These are phyloP conservation scores for Chrysosporium queenslandicum DNA, from an alignment of 2,329 filamentous ascomycete genomes.

Conservation along the genomic window DNA sequence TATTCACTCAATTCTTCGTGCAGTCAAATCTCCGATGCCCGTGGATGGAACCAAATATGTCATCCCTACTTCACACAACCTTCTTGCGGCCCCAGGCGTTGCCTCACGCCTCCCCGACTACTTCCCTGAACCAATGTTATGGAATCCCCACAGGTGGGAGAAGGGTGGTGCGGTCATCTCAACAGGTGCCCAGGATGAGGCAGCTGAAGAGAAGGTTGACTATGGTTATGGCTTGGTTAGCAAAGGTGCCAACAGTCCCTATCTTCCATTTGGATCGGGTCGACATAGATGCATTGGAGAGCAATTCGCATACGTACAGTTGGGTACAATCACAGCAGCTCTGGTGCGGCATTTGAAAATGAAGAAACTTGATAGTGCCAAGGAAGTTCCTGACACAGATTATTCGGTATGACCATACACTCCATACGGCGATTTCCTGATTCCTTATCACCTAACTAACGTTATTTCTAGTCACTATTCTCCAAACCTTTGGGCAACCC, in stretches of 20 bases:
- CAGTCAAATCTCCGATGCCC: constrained; percentile 78
- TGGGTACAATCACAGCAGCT: constrained; percentile 72
- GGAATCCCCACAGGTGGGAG: constrained; percentile 91
- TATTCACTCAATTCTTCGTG: constrained; percentile 90
- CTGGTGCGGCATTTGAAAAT: constrained; percentile 73
- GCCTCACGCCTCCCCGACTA: constrained; percentile 59
- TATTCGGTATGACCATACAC: constrained; percentile 39
- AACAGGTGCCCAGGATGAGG: constrained; percentile 38
- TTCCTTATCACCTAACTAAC: background rate
- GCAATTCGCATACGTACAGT: constrained; percentile 88
- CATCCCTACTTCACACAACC: constrained; percentile 67
- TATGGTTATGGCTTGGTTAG: constrained; percentile 89
- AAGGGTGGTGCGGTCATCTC: constrained; percentile 42
- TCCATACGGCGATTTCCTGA: background rate
- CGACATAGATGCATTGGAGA: constrained; percentile 92
- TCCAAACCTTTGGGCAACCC: constrained; percentile 62
- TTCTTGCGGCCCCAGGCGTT: constrained; percentile 78
- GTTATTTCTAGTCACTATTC: constrained; percentile 47
- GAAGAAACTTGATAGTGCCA: constrained; percentile 55
- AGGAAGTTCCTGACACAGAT: constrained; percentile 41
- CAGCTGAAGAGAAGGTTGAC: constrained; percentile 66
- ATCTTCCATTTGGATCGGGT: constrained; percentile 87
- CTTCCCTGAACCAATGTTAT: constrained; percentile 72
- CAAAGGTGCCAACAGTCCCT: constrained; percentile 82
- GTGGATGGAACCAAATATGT: constrained; percentile 74